A percentile compares a stretch with the other conserved stretches of the same genome.
Conservation (phyloP, 1,284 basidiomycete species). For the Dichomitus squalens region DNA sequence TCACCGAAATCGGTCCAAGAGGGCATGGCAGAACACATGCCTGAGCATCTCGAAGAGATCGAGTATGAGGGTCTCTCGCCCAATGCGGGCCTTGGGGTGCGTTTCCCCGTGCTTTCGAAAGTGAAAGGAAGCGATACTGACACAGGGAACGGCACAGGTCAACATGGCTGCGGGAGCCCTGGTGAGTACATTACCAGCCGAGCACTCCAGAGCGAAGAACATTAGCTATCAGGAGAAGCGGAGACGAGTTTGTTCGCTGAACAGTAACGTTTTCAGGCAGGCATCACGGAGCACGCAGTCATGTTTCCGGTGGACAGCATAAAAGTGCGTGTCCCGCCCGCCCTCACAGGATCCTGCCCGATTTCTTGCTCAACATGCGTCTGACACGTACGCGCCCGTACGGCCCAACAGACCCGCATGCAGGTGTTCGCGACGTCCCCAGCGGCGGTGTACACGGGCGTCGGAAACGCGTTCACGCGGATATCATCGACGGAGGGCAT, state of each 20-base stretch:
- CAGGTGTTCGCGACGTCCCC: conserved; percentile 90
- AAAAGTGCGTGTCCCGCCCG: conserved; percentile 64
- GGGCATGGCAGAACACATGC: background rate
- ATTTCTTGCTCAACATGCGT: background rate
- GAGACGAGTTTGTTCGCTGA: conserved; percentile 5
- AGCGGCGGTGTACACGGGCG: conserved; percentile 84
- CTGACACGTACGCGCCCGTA: background rate
- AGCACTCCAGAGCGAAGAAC: background rate
- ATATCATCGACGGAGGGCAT: conserved; percentile 94
- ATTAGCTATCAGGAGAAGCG: background rate
- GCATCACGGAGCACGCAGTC: conserved; percentile 98
- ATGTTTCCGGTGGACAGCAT: conserved; percentile 99
- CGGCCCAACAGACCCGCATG: conserved; percentile 86
- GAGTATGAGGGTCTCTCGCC: conserved; percentile 79
- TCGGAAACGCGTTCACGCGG: conserved; percentile 85
- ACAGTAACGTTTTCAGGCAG: conserved; percentile 63
- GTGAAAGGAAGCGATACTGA: background rate
- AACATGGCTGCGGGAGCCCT: conserved; percentile 98
- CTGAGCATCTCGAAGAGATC: conserved; percentile 47
- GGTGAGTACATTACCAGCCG: conserved; percentile 52
- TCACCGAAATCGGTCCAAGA: background rate
- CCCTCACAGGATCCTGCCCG: background rate
- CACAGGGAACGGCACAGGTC: conserved; percentile 49
- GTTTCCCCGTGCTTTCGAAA: conserved; percentile 27
- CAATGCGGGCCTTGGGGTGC: conserved; percentile 74